phyloP scores from a whole-genome alignment of 1,139 yeast species.

The Kurtzmaniella natalensis region DNA sequence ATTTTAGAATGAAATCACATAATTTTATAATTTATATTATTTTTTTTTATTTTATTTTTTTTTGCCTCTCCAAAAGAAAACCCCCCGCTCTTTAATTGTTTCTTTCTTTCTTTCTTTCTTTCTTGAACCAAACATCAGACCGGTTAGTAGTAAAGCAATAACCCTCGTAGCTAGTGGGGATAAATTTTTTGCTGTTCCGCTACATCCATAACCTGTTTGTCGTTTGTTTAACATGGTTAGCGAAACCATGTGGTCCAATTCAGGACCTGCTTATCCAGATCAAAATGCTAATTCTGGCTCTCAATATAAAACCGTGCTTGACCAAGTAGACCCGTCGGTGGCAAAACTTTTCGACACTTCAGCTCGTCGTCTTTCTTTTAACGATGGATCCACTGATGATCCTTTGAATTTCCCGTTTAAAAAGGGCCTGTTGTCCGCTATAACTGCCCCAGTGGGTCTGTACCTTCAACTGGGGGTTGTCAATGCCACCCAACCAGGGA shows the following conservation, averaged over 20 bases:
- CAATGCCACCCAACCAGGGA: constrained; percentile 3
- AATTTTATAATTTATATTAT: too few species aligned
- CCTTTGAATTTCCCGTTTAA: constrained; percentile 40
- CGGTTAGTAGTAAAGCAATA: too few species aligned
- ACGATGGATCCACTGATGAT: constrained; percentile 45
- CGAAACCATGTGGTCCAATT: constrained; percentile 39
- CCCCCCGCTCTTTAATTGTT: too few species aligned
- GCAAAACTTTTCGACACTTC: constrained; percentile 33
- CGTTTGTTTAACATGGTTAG: too few species aligned
- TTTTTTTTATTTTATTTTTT: too few species aligned
- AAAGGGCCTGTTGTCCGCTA: constrained; percentile 46
- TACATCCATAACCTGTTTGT: too few species aligned
- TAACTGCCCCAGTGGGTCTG: constrained; percentile 37
- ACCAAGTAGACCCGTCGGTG: constrained; percentile 44
- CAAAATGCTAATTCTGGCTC: constrained; percentile 19
- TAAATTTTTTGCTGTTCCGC: too few species aligned
- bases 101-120: too few species aligned
- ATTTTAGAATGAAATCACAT: too few species aligned
- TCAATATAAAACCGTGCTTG: constrained; percentile 32
- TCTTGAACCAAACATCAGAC: too few species aligned
- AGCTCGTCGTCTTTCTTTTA: constrained; percentile 36
- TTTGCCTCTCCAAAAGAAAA: too few species aligned
- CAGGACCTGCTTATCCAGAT: constrained; percentile 24
- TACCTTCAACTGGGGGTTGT: constrained; percentile 10
- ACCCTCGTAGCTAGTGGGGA: too few species aligned